phyloP scores from a whole-genome alignment of 768 basidiomycete species.

The Gloeostereum incarnatum region DNA sequence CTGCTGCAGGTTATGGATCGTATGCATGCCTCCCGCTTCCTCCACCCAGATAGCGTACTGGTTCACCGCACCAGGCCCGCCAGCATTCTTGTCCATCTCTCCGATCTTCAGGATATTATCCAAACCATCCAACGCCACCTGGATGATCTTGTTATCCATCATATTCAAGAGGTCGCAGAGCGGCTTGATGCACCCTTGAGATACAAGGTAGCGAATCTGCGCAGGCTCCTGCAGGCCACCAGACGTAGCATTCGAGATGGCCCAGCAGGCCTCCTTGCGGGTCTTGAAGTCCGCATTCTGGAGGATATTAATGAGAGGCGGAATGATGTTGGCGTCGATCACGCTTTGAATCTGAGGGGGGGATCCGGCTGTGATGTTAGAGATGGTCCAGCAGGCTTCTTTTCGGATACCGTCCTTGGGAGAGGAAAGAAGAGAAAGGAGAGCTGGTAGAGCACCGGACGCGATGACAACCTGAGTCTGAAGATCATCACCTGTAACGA shows the following conservation, averaged over 20 bases:
- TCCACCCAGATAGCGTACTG: conserved; percentile 93
- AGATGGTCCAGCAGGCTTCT: conserved; percentile 99
- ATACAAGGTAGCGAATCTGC: conserved; percentile 96
- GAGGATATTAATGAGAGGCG: conserved; percentile 97
- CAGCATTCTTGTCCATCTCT: conserved; percentile 83
- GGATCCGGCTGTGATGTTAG: conserved; percentile 95
- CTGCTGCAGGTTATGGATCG: conserved; percentile 98
- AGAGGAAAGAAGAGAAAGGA: conserved; percentile 87
- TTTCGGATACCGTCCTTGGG: conserved; percentile 99
- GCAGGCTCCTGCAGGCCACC: conserved; percentile 94
- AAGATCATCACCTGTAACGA: conserved; percentile 97
- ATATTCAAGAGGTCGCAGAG: conserved; percentile 92
- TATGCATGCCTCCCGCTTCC: conserved; percentile 98
- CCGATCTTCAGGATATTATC: conserved; percentile 99
- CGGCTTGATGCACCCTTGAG: conserved; percentile 98
- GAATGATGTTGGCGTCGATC: conserved; percentile 97
- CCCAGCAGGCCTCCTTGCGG: conserved; percentile 99
- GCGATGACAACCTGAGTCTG: conserved; percentile 99
- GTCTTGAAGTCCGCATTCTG: conserved; percentile 99
- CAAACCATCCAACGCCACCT: conserved; percentile 94
- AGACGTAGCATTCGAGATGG: conserved; percentile 97
- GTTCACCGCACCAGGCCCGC: conserved; percentile 77
- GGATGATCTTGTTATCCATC: conserved; percentile 99
- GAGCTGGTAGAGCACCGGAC: conserved; percentile 91
- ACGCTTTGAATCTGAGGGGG: conserved; percentile 96